Conservation (phyloP, 2,329 filamentous ascomycete species). For the Nemania abortiva region DNA sequence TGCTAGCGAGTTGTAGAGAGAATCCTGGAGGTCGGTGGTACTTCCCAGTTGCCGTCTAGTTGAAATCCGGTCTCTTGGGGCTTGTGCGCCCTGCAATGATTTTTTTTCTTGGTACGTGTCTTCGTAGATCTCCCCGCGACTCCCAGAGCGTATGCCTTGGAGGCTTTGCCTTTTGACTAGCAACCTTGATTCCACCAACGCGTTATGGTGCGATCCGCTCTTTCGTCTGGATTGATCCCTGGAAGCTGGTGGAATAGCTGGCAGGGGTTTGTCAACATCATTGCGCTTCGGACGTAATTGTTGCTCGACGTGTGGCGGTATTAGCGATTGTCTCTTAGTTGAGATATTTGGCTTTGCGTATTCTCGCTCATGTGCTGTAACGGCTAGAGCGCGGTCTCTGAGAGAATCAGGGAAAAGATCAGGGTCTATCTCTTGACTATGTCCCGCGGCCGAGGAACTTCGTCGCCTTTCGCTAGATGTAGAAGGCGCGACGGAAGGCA, state of each 20-base stretch:
- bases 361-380: conserved; percentile 34
- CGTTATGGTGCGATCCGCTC: conserved; percentile 40
- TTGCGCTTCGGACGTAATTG: conserved; percentile 27
- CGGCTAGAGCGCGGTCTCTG: conserved; percentile 40
- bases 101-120: conserved; percentile 35
- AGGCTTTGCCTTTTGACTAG: conserved; percentile 42
- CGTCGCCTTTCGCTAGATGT: conserved; percentile 34
- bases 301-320: conserved; percentile 15
- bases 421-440: conserved; percentile 31
- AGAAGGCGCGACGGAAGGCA: conserved; percentile 43
- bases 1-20: conserved; percentile 38
- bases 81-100: conserved; percentile 33
- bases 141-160: conserved; percentile 38
- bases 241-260: conserved; percentile 29
- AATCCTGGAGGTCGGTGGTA: conserved; percentile 42
- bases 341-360: conserved; percentile 33
- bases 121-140: conserved; percentile 30
- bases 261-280: conserved; percentile 39
- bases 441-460: conserved; percentile 34
- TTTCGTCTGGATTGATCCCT: conserved; percentile 38
- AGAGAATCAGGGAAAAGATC: conserved; percentile 43
- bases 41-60: conserved; percentile 40
- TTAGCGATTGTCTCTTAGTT: conserved; percentile 36
- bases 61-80: conserved; percentile 35
- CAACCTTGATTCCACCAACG: conserved; percentile 31